Conservation (phyloP, 768 basidiomycete species). For the Cyathus striatus region DNA sequence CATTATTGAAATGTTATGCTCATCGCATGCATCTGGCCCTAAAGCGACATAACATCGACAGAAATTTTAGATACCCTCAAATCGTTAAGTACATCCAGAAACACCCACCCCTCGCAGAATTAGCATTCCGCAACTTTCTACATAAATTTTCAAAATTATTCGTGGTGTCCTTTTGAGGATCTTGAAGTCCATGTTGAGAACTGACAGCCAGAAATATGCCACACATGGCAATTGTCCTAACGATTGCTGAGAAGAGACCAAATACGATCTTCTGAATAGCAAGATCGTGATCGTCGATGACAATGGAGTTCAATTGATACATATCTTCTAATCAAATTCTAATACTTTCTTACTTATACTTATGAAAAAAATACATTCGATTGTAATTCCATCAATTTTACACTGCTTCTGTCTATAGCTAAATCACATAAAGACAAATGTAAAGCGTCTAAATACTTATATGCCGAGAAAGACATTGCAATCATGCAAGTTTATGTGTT, state of each 20-base stretch:
- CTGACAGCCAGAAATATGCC: slow-evolving; percentile 57
- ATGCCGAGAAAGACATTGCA: too few relatives aligned
- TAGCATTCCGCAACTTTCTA: slow-evolving; percentile 38
- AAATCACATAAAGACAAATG: too few relatives aligned
- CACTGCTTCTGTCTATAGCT: not conserved
- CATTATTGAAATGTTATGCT: not conserved
- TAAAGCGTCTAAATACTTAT: too few relatives aligned
- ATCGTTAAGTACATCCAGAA: slow-evolving; percentile 1
- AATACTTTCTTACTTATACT: not conserved
- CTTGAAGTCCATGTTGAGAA: slow-evolving; percentile 8
- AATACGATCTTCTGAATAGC: too few relatives aligned
- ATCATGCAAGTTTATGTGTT: slow-evolving; percentile 33
- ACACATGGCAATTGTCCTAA: too few relatives aligned
- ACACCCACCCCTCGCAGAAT: slow-evolving; percentile 56
- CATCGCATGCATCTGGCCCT: slow-evolving; percentile 66
- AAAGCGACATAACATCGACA: slow-evolving; percentile 1
- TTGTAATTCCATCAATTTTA: not conserved
- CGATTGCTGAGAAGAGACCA: too few relatives aligned
- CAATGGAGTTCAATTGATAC: too few relatives aligned
- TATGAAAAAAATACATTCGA: not conserved
- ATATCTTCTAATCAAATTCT: slow-evolving; percentile 2
- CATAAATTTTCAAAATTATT: slow-evolving; percentile 11
- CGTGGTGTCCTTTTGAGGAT: slow-evolving; percentile 1
- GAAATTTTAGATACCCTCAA: not conserved
- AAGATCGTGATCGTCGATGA: too few relatives aligned